Conservation (phyloP, 139 green algal species). For the Coelastrella sp. region DNA sequence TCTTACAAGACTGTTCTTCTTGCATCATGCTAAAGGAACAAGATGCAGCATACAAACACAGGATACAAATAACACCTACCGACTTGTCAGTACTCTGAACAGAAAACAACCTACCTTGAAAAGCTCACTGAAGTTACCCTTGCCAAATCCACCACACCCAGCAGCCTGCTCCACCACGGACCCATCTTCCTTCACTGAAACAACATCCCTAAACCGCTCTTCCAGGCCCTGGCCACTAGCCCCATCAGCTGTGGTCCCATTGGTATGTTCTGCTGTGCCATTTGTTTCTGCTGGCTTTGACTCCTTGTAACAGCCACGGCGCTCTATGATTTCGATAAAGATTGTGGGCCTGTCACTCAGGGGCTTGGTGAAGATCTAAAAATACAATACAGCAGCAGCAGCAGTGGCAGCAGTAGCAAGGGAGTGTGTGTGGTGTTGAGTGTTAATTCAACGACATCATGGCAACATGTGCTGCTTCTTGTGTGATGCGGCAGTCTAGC, state of each 20-base stretch:
- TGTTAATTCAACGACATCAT: too few species aligned
- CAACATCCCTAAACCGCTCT: conserved; percentile 25
- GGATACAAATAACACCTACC: not conserved
- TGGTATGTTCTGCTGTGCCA: conserved; percentile 14
- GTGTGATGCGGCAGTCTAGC: too few species aligned
- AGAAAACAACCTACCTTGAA: conserved; percentile 78
- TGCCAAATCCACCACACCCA: conserved; percentile 98
- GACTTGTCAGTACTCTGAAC: not conserved
- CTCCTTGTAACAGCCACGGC: conserved; percentile 86
- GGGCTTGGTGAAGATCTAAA: conserved; percentile 91
- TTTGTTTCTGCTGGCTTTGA: not conserved
- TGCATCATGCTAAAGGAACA: too few species aligned
- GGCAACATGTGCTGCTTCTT: too few species aligned
- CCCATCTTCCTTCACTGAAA: conserved; percentile 16
- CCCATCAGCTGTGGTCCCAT: not conserved
- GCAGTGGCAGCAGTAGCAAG: not conserved
- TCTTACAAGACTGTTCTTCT: too few species aligned
- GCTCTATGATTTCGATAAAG: conserved; percentile 99
- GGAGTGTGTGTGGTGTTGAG: too few species aligned
- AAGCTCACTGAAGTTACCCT: conserved; percentile 91
- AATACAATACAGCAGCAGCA: not conserved
- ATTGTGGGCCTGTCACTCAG: conserved; percentile 92
- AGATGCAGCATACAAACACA: too few species aligned
- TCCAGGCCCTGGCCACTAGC: not conserved
- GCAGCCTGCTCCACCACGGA: conserved; percentile 80